phyloP scores from a whole-genome alignment of 345 rosid species.

The Noccaea caerulescens region DNA sequence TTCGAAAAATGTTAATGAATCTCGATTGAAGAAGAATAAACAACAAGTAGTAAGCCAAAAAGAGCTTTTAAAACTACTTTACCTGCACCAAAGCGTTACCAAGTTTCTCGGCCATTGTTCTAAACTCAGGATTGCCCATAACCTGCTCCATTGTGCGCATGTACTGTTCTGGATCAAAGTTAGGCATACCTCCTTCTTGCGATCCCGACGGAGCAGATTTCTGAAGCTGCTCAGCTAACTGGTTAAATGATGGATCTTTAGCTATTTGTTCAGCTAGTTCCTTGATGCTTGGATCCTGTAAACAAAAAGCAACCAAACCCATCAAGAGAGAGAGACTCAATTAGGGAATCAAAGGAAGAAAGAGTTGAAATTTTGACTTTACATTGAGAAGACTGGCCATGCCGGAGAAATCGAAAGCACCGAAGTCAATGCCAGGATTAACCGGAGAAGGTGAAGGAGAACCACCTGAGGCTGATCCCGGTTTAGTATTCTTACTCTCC shows the following conservation, averaged over 20 bases:
- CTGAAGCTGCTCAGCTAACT: conserved; percentile 98
- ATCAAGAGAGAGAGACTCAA: background rate
- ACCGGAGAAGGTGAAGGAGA: conserved; percentile 50
- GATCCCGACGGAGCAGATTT: conserved; percentile 65
- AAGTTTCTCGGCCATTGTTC: conserved; percentile 95
- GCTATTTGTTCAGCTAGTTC: conserved; percentile 94
- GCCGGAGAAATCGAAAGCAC: conserved; percentile 89
- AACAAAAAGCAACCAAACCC: background rate
- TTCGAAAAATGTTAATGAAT: background rate
- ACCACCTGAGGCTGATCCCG: conserved; percentile 43
- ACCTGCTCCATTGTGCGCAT: conserved; percentile 85
- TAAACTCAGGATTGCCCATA: conserved; percentile 89
- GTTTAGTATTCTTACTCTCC: conserved; percentile 36
- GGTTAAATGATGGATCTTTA: conserved; percentile 88
- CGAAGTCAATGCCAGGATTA: conserved; percentile 49
- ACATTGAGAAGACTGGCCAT: conserved; percentile 88
- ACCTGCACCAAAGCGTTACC: conserved; percentile 94
- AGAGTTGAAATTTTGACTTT: conserved; percentile 12
- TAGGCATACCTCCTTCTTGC: conserved; percentile 61
- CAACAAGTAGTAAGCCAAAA: background rate
- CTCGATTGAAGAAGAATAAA: background rate
- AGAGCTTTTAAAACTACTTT: background rate
- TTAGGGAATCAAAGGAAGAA: too few relatives aligned
- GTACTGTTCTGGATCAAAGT: conserved; percentile 79
- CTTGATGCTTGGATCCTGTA: conserved; percentile 90